These are phyloP conservation scores for Suhomyces bokatorum DNA, from an alignment of 1,139 yeast species.

Conservation along the genomic window DNA sequence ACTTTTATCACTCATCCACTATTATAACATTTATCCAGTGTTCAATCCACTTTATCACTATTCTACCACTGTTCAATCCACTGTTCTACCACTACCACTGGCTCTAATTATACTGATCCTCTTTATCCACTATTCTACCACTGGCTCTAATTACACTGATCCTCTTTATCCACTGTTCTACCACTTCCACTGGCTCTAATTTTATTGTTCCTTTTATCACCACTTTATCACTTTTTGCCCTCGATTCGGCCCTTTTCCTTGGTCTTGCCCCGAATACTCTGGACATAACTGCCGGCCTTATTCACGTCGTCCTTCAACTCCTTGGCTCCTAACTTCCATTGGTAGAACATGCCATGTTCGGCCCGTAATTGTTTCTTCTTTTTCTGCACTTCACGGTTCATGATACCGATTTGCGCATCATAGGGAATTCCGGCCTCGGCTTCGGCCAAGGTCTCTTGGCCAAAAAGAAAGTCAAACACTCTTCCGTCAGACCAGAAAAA, in stretches of 20 bases:
- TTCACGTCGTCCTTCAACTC: slow-evolving; percentile 35
- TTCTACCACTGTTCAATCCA: background rate
- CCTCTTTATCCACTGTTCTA: no score
- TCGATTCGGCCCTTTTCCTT: slow-evolving; percentile 10
- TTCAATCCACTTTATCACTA: background rate
- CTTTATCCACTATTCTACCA: no score
- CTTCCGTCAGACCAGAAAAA: slow-evolving; percentile 89
- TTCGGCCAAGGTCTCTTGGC: slow-evolving; percentile 71
- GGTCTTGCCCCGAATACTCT: slow-evolving; percentile 6
- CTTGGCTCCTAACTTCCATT: slow-evolving; percentile 39
- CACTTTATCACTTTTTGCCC: slow-evolving; percentile 10
- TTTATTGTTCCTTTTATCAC: no score
- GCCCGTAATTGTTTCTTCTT: slow-evolving; percentile 40
- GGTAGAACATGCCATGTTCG: slow-evolving; percentile 44
- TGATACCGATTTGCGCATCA: slow-evolving; percentile 52
- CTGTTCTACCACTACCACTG: no score
- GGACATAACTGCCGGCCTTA: slow-evolving; percentile 22
- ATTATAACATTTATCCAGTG: no score
- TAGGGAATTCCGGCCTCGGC: slow-evolving; percentile 78
- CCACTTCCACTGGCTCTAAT: no score
- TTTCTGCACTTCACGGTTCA: slow-evolving; percentile 40
- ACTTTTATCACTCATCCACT: no score
- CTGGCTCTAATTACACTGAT: no score
- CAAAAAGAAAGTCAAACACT: slow-evolving; percentile 75
- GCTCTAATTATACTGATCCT: no score